These are phyloP conservation scores for Ammopiptanthus mongolicus DNA, from an alignment of 306 rosid genomes.

Conservation along the genomic window DNA sequence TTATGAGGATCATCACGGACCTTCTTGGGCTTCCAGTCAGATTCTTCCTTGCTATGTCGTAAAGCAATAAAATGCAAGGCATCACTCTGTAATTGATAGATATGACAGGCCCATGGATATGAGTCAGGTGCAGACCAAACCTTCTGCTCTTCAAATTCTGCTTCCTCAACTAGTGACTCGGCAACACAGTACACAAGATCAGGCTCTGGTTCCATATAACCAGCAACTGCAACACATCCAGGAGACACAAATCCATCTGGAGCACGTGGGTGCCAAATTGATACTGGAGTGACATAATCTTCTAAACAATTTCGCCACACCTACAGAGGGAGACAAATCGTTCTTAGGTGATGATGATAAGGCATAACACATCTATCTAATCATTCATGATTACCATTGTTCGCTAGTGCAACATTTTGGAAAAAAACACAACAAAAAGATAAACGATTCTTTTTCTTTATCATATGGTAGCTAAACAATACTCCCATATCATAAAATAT, in stretches of 20 bases:
- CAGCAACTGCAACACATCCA: slow-evolving; percentile 75
- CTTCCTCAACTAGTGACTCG: slow-evolving; percentile 73
- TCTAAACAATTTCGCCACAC: slow-evolving; percentile 94
- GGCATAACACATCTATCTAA: not conserved
- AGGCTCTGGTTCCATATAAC: slow-evolving; percentile 67
- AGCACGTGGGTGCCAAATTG: slow-evolving; percentile 93
- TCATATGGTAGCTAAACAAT: not conserved
- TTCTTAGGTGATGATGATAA: not conserved
- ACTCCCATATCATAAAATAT: not conserved
- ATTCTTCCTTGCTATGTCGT: slow-evolving; percentile 72
- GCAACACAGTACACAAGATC: slow-evolving; percentile 62
- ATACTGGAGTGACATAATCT: slow-evolving; percentile 59
- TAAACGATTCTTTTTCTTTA: not conserved
- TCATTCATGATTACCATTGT: slow-evolving; percentile 3
- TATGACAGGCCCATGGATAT: slow-evolving; percentile 86
- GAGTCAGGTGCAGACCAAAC: slow-evolving; percentile 85
- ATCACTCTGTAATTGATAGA: slow-evolving; percentile 82
- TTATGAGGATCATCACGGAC: slow-evolving; percentile 53
- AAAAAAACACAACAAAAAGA: not conserved
- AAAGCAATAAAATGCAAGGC: slow-evolving; percentile 87
- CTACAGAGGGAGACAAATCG: slow-evolving; percentile 35
- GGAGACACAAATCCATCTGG: slow-evolving; percentile 88
- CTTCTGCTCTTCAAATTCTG: slow-evolving; percentile 74
- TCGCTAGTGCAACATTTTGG: slow-evolving; percentile 3
- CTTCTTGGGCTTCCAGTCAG: slow-evolving; percentile 69